Evolutionary conservation across 2,329 filamentous ascomycete species (phyloP).

Genomic region (Scedosporium apiospermum): DNA sequence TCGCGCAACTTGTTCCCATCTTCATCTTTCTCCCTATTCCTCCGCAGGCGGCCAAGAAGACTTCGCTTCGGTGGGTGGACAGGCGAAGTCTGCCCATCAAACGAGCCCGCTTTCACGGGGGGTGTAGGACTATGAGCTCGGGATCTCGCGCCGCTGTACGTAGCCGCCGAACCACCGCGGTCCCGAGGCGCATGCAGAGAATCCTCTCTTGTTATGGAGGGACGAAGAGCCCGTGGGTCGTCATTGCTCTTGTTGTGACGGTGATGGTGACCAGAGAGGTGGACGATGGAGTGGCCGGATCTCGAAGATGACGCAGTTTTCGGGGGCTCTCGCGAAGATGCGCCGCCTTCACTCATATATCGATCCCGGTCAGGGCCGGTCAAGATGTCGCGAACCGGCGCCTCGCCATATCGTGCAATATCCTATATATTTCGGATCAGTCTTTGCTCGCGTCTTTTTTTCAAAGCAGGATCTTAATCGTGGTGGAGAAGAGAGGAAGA

Average conservation of each 20-base stretch:
- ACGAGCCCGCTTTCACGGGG: constrained; percentile 31
- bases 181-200: constrained; percentile 43
- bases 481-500: constrained; percentile 6
- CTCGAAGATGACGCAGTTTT: constrained; percentile 56
- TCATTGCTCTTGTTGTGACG: constrained; percentile 64
- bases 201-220: constrained; percentile 71
- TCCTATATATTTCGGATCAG: constrained; percentile 37
- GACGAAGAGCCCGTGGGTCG: constrained; percentile 55
- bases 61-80: constrained; percentile 41
- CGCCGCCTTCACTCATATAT: constrained; percentile 39
- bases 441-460: neutral
- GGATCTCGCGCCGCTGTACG: constrained; percentile 36
- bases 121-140: constrained; percentile 77
- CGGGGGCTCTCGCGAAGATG: constrained; percentile 36
- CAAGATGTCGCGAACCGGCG: constrained; percentile 62
- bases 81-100: constrained; percentile 51
- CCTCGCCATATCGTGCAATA: constrained; percentile 67
- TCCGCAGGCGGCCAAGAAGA: constrained; percentile 39
- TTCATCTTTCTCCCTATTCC: constrained; percentile 48
- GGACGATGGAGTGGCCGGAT: constrained; percentile 50
- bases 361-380: constrained; percentile 62
- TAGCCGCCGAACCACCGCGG: constrained; percentile 32
- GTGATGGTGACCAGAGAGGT: constrained; percentile 54
- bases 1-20: constrained; percentile 32
- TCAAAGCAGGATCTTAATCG: constrained; percentile 5